Conservation (phyloP, 192 early-diverging fungal species). For the Geosiphon pyriformis region DNA sequence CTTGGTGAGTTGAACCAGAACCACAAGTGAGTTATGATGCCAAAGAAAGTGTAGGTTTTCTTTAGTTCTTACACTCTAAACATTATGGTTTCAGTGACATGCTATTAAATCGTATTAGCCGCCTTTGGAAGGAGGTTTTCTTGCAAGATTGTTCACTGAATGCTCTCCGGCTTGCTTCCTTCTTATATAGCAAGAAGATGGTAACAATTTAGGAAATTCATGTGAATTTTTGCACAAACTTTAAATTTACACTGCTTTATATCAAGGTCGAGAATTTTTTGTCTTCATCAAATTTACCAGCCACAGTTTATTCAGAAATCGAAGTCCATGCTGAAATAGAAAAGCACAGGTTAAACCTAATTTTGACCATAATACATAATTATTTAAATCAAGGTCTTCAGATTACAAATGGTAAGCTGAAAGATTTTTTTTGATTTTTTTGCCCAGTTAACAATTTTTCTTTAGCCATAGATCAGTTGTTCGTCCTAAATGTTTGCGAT, state of each 20-base stretch:
- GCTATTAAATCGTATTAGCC: neutral
- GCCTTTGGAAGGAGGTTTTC: neutral
- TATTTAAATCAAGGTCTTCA: too few relatives aligned
- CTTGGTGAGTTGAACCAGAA: too few relatives aligned
- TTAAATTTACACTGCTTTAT: neutral
- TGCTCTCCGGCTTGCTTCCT: neutral
- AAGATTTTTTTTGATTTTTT: too few relatives aligned
- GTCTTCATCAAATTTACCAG: too few relatives aligned
- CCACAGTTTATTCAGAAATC: too few relatives aligned
- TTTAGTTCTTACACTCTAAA: neutral
- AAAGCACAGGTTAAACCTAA: too few relatives aligned
- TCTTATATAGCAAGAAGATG: neutral
- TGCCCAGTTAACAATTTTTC: too few relatives aligned
- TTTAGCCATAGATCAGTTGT: neutral
- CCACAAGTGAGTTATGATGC: too few relatives aligned
- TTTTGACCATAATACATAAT: too few relatives aligned
- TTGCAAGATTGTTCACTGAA: neutral
- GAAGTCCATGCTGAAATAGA: too few relatives aligned
- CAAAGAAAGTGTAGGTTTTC: neutral
- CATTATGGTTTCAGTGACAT: neutral
- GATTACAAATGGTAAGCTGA: too few relatives aligned
- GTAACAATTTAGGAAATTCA: neutral
- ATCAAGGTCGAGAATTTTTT: too few relatives aligned
- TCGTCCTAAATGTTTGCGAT: neutral
- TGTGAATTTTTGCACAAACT: neutral